Evolutionary conservation across 441 rosid species (phyloP).

Genomic region (Gossypium laxum): DNA sequence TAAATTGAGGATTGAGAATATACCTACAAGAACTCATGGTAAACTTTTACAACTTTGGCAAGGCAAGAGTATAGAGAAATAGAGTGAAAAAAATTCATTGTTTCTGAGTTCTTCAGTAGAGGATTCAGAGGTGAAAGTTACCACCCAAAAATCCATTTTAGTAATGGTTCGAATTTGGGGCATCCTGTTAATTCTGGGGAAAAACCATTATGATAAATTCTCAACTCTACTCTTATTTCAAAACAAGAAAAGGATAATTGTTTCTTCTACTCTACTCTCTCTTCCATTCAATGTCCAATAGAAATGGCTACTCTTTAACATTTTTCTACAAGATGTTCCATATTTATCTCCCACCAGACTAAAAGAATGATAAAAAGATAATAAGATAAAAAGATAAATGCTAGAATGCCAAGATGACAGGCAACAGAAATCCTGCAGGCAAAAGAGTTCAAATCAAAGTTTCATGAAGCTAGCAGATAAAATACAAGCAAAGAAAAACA

Average conservation of each 20-base stretch:
- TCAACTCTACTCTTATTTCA: not conserved
- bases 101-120: not conserved
- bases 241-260: not conserved
- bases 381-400: not conserved
- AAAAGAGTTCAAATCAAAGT: not conserved
- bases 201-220: not conserved
- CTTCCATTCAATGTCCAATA: not conserved
- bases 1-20: not conserved
- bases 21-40: not conserved
- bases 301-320: not conserved
- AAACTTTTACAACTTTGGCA: not conserved
- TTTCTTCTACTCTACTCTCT: not conserved
- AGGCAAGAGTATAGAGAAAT: not conserved
- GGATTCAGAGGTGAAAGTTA: not conserved
- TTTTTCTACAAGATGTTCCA: not conserved
- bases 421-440: not conserved
- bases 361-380: not conserved
- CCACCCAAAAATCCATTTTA: not conserved
- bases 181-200: not conserved
- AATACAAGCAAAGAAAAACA: conserved; percentile 1
- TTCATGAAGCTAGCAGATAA: not conserved
- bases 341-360: not conserved
- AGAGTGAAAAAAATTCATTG: not conserved
- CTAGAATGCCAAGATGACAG: not conserved
- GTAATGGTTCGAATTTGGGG: not conserved